Base-by-base conservation (phyloP, 164 flowering plant species). In the Kingdonia uniflora region DNA sequence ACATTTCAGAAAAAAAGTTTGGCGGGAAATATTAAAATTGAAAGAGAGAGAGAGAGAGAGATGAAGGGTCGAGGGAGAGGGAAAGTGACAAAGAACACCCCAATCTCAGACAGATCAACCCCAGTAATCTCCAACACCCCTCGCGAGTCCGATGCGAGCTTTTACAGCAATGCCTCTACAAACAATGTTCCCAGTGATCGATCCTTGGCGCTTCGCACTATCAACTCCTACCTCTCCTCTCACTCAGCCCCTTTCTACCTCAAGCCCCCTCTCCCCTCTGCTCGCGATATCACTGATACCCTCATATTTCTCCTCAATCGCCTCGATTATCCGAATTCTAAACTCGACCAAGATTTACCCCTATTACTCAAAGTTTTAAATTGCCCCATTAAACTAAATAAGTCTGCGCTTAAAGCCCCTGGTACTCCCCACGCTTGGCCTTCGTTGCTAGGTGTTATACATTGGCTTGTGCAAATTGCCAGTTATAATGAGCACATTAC, bases 371-470 rank as follows among this genome's bases (percentile, higher is more conserved):
- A 74, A 47, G 51, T 54, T 49, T 71, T 94, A 12, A 64, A 74
- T 42, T 87, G 82, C 65, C 96, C 97, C 13, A 49, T 80, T 52
- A 80, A 80, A 38, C 44, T 87, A 55, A 87, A 69, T 62, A 83
- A 80, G 42, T 81, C 95, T 0, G 82, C 74, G 0, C 73, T 94
- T 23, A 72, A 71, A 2, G 80, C 90, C 20, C 90, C 94, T 5
- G 78, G 79, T 1, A 74, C 87, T 14, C 97, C 96, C 11, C 95
- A 83, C 61, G 67, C 84, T 8, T 89, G 95, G 87, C 90, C 95
- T 12, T 23, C 68, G 6, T 51, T 82, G 15, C 74, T 87, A 5
- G 86, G 79, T 0, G 62, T 76, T 7, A 69, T 89, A 6, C 89
- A 82, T 62, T 94, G 99, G 97, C 69, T 85, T n/a, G 88, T 87